Evolutionary conservation across 345 rosid genomes (phyloP).

Genomic region (Moricandia moricandioides): DNA sequence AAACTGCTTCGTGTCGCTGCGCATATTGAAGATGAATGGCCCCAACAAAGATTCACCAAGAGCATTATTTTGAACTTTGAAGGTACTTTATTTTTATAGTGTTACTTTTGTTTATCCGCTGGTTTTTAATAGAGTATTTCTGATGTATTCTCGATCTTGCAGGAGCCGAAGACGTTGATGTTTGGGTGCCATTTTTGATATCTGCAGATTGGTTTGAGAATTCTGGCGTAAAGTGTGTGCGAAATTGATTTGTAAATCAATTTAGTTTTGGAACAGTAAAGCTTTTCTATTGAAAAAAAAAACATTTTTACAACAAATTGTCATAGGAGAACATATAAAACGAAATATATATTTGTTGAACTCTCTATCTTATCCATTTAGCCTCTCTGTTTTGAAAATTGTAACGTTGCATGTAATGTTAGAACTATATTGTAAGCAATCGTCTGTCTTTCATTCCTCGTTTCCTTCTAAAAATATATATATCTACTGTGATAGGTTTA

Average conservation of each 20-base stretch:
- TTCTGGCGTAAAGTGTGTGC: background rate
- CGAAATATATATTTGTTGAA: no score
- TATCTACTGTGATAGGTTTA: no score
- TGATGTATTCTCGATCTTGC: background rate
- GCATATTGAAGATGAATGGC: conserved; percentile 11
- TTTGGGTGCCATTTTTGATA: conserved; percentile 12
- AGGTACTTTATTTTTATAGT: background rate
- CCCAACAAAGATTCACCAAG: background rate
- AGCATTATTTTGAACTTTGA: background rate
- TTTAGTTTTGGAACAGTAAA: background rate
- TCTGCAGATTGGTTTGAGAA: conserved; percentile 2
- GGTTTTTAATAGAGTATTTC: no score
- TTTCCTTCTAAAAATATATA: no score
- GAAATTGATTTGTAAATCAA: background rate
- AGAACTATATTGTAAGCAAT: no score
- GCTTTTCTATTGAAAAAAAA: background rate
- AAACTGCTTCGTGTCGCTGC: background rate
- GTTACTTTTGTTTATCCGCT: background rate
- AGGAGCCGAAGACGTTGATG: conserved; percentile 3
- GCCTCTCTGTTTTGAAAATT: no score
- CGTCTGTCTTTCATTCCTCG: no score
- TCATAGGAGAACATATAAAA: background rate
- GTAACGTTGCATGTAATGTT: no score
- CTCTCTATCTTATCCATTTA: no score
- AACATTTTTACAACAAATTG: background rate